These are phyloP conservation scores for Acidiella bohemica DNA, from an alignment of 495 filamentous ascomycete species.

Conservation along the genomic window DNA sequence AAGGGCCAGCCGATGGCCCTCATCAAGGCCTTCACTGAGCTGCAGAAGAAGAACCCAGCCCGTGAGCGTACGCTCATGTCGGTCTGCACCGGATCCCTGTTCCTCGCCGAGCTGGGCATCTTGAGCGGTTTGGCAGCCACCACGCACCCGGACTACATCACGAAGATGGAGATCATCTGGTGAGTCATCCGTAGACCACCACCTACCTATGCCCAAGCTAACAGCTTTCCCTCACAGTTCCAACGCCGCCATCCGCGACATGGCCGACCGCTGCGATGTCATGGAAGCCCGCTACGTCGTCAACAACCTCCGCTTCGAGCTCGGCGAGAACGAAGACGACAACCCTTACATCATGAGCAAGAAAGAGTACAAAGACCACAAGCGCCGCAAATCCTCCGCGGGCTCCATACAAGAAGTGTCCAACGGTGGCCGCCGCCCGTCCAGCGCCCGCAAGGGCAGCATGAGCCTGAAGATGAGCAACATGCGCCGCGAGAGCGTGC, in stretches of 20 bases:
- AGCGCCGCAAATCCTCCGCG: conserved; percentile 16
- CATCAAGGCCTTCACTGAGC: conserved; percentile 51
- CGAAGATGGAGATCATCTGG: conserved; percentile 50
- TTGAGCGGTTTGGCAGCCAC: conserved; percentile 55
- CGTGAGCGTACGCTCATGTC: conserved; percentile 62
- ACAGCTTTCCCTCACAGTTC: conserved; percentile 1
- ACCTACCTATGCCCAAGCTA: background rate
- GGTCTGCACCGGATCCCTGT: conserved; percentile 59
- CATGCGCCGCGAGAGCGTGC: conserved; percentile 53
- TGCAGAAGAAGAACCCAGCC: conserved; percentile 52
- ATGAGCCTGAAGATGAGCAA: conserved; percentile 54
- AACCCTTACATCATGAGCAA: conserved; percentile 51
- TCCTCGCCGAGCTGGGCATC: conserved; percentile 59
- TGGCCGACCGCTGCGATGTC: conserved; percentile 54
- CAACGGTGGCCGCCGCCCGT: conserved; percentile 38
- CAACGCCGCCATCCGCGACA: conserved; percentile 35
- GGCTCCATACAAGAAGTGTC: conserved; percentile 41
- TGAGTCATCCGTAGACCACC: background rate
- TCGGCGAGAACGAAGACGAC: conserved; percentile 56
- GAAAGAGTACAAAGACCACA: conserved; percentile 20
- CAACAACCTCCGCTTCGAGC: conserved; percentile 64
- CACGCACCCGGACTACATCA: conserved; percentile 33
- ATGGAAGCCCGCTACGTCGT: conserved; percentile 68
- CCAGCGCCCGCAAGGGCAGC: conserved; percentile 54
- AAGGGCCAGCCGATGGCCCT: conserved; percentile 48